A percentile compares a stretch with the other conserved stretches of the same genome.
phyloP scores from a whole-genome alignment of 2,329 filamentous ascomycete species.

The Bipolaris bicolor region DNA sequence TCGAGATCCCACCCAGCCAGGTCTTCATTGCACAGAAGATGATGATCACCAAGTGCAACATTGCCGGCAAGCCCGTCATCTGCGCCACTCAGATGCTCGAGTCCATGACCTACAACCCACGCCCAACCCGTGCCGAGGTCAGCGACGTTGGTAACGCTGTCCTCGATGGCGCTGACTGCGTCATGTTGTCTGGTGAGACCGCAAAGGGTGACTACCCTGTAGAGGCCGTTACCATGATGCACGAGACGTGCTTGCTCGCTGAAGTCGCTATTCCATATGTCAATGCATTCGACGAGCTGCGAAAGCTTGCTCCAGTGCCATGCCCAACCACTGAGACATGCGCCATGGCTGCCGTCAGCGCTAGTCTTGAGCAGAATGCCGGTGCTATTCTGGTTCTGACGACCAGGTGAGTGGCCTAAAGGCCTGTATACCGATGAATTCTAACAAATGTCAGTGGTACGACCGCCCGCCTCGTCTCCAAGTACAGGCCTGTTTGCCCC shows the following conservation, averaged over 20 bases:
- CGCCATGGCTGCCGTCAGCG: slow-evolving; percentile 94
- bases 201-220: slow-evolving; percentile 95
- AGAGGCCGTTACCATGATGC: slow-evolving; percentile 96
- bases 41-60: slow-evolving; percentile 99
- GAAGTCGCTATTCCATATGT: slow-evolving; percentile 98
- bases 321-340: slow-evolving; percentile 90
- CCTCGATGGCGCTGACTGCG: slow-evolving; percentile 96
- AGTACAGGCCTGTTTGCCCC: slow-evolving; percentile 97
- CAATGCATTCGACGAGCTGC: slow-evolving; percentile 94
- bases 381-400: slow-evolving; percentile 95
- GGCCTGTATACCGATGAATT: slow-evolving; percentile 10
- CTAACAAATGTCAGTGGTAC: slow-evolving; percentile 67
- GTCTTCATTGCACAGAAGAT: slow-evolving; percentile 99
- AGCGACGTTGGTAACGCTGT: slow-evolving; percentile 98
- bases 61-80: slow-evolving; percentile 97
- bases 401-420: slow-evolving; percentile 67
- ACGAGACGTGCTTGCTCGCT: slow-evolving; percentile 93
- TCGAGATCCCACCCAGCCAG: slow-evolving; percentile 97
- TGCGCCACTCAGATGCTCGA: slow-evolving; percentile 99
- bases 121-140: slow-evolving; percentile 96
- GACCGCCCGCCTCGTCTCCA: slow-evolving; percentile 93
- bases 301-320: slow-evolving; percentile 80
- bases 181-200: slow-evolving; percentile 99
- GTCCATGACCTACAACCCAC: slow-evolving; percentile 99
- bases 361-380: slow-evolving; percentile 93